Evolutionary conservation across 2,329 filamentous ascomycete species (phyloP), one percentile per base, ranked within the genome.

Genomic region (Trichoderma atrobrunneum): DNA sequence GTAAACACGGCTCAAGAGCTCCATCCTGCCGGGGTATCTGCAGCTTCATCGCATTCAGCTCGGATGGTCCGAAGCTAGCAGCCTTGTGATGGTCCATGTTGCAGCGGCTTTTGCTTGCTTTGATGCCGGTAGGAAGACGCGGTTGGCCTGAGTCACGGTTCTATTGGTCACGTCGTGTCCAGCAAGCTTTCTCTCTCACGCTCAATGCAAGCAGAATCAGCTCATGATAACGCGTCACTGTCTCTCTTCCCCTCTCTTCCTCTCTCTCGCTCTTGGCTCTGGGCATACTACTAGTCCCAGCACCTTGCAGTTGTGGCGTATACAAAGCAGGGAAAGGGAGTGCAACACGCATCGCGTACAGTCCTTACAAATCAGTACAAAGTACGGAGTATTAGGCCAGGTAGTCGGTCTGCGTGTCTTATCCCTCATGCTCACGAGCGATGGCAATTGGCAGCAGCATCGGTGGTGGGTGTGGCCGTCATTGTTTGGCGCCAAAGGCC

Each of bases 1-100:
- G 36, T 59, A 62, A 54, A 59, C 28, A 70, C 67, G 57, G 57
- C 67, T 70, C 34, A 34, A 28, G 30, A 16, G n/a, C 39, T 62
- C 26, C 26, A 26, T 51, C 11, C 32, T 32, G 39, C 65, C 36
- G 57, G 28, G 39, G n/a, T 51, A 28, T n/a, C 54, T 64, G 60
- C 61, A 61, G 60, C 48, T 59, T 59, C 39, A 32, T 57, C 56
- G 30, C 57, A 30, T 64, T 71, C 68, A 64, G 68, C 68, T 71
- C 51, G 36, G 36, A 71, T 30, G 60, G 61, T 32, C 60, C 30
- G 60, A 71, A 64, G 61, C 68, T 64, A 71, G 26, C 21, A 71
- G 68, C 68, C 68, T 56, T 64, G 68, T 64, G 68, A 64, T 60
- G 51, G 36, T 30, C 63, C 21, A 28, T 39, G 28, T 34, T 24